Base-by-base conservation (phyloP, 305 asterid genomes). In the Stenogyne calaminthoides region DNA sequence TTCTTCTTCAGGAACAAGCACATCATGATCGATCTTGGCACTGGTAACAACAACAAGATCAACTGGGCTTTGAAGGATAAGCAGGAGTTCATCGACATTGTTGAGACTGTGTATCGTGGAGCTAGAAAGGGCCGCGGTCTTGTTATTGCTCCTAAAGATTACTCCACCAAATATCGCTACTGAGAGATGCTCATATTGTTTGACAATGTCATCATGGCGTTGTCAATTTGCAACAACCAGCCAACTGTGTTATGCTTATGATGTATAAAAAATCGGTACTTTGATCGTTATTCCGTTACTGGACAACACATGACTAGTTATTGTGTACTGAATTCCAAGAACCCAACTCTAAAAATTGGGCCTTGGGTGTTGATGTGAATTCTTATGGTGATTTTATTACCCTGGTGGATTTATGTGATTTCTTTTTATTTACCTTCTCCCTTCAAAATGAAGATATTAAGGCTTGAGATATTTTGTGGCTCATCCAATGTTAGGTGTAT, bases 121-220 rank as follows among this genome's bases (percentile, higher is more conserved):
- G 97, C 96, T 36, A 88, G 98, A 80, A 93, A 93, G 82, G 98
- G 98, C 0, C 93, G 98, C 15, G 97, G 98, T 88, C 89, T 91
- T 1, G 93, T 93, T 64, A 89, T 91, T 69, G 96, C 96, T 34
- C 97, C 97, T 0, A 93, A 93, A 77, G 95, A 93, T 80, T 93
- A 93, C 89, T 93, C 96, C 76, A 89, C 97, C 82, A 93, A 93
- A 80, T 91, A 93, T 63, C 96, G 98, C 25, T 93, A 93, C 29
- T 91, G 74, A 83, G 71, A 4, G n/a, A 5, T 42, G 7, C 10
- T 36, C 44, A 10, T 44, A 7, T 15, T 40, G 19, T 55, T 27
- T 52, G 8, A 20, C 16, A 1, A 49, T 49, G 22, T 22, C 6
- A 0, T n/a, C 12, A 2, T 40, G 44, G 11, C 15, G 16, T 2